Evolutionary conservation across 2,329 filamentous ascomycete genomes (phyloP), one percentile per base, ranked within the genome.

Genomic region (Phialophora chinensis): DNA sequence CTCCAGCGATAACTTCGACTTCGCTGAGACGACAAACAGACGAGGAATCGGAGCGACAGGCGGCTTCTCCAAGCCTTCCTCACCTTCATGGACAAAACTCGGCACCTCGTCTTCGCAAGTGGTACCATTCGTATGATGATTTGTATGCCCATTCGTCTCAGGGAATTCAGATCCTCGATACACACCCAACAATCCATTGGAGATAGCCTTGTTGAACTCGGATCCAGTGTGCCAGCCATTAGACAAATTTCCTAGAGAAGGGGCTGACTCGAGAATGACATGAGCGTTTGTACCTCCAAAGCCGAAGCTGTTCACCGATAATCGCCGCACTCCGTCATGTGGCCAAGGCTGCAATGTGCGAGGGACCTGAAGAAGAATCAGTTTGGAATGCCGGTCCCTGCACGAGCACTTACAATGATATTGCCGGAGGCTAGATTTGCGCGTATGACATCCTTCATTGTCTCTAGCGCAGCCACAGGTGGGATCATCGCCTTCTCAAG

Each of bases 251-350:
- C 11, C 25, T 11, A 20, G 8, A n/a, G 25, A n/a, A 23, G 25
- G 23, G 6, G n/a, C n/a, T 29, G 25, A 23, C 25, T 55, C 25
- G 31, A 55, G 53, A 17, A 55, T 29, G 12, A 33, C 25, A 55
- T 79, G 76, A 0, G 74, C 76, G 62, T 79, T 79, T 66, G 68
- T 74, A 3, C 78, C 78, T 25, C 77, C 78, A 56, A 77, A 75
- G 4, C 77, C 77, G 60, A 78, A 78, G 0, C 67, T 73, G 61
- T 77, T 35, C 3, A 35, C 33, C 78, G 20, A 79, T 69, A 50
- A 74, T 77, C 12, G 74, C 70, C 54, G 69, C 27, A 68, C 1
- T 59, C 69, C 64, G 35, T 69, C 38, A 5, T 63, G 59, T 0
- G 73, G 70, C 12, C 66, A 67, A 20, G 64, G 44, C 12, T 10